These are phyloP conservation scores for Populus ilicifolia DNA, from an alignment of 345 rosid species.

Conservation along the genomic window DNA sequence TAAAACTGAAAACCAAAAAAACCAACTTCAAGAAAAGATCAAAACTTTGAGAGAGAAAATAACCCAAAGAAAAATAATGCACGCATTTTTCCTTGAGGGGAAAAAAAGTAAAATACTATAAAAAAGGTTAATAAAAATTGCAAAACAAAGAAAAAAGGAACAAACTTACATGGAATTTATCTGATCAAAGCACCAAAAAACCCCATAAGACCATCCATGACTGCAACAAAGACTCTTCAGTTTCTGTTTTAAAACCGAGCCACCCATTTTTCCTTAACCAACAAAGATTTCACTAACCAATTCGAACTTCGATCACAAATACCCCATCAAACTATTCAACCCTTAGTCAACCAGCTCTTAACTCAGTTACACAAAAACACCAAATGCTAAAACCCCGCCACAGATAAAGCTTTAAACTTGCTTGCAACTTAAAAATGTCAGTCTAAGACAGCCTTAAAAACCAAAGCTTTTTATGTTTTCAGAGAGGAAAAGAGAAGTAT, in stretches of 20 bases:
- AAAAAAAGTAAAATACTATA: background rate
- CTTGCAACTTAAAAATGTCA: slow-evolving; percentile 1
- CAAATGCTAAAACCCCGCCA: background rate
- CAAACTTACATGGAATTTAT: slow-evolving; percentile 60
- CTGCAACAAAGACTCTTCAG: slow-evolving; percentile 62
- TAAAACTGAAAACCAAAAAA: background rate
- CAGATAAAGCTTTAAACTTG: background rate
- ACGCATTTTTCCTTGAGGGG: too few species aligned
- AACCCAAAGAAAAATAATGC: background rate
- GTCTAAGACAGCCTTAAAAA: background rate
- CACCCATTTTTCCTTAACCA: slow-evolving; percentile 13
- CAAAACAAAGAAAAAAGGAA: background rate
- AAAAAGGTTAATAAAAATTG: background rate
- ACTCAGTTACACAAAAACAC: background rate
- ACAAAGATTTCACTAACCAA: slow-evolving; percentile 7
- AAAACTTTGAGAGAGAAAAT: slow-evolving; percentile 2
- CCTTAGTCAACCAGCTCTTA: background rate
- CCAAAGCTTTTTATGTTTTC: background rate
- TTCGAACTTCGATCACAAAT: slow-evolving; percentile 17
- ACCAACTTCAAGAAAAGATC: slow-evolving; percentile 1
- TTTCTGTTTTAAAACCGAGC: slow-evolving; percentile 38
- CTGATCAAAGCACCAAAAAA: slow-evolving; percentile 73
- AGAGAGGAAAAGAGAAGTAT: background rate
- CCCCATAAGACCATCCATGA: slow-evolving; percentile 83
- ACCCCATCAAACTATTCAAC: slow-evolving; percentile 12